Percentiles rank a stretch among this genome's conserved stretches.
Conservation (phyloP, 75 land plant species). For the Isoetes taiwanensis region DNA sequence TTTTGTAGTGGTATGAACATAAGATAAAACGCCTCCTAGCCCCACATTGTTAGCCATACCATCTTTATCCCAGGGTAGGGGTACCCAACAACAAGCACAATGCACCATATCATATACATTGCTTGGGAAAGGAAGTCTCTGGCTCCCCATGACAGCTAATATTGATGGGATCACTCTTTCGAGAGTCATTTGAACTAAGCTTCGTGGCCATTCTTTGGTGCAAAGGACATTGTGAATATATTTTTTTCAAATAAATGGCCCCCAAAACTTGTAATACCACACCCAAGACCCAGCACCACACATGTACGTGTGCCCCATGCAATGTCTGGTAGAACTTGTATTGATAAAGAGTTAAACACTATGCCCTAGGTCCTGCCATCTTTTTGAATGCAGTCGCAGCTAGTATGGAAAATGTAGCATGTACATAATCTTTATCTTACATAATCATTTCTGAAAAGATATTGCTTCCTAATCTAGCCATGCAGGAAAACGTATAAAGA, state of each 20-base stretch:
- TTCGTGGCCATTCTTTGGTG: constrained; percentile 33
- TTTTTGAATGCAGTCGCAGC: too few relatives aligned
- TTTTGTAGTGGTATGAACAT: too few relatives aligned
- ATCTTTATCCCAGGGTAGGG: constrained; percentile 30
- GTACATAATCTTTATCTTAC: too few relatives aligned
- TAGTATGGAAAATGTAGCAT: too few relatives aligned
- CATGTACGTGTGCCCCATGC: constrained; percentile 33
- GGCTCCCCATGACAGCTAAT: constrained; percentile 32
- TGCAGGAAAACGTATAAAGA: too few relatives aligned
- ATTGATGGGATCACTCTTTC: constrained; percentile 34
- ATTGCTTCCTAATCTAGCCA: too few relatives aligned
- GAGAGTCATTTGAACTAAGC: constrained; percentile 39
- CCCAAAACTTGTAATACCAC: constrained; percentile 46
- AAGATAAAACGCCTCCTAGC: too few relatives aligned
- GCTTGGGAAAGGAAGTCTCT: constrained; percentile 24
- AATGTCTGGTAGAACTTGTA: constrained; percentile 26
- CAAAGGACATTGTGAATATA: constrained; percentile 34
- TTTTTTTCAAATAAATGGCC: constrained; percentile 29
- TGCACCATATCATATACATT: constrained; percentile 25
- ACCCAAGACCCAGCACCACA: constrained; percentile 35
- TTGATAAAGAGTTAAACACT: too few relatives aligned
- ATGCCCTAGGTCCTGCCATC: too few relatives aligned
- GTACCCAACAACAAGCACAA: constrained; percentile 27
- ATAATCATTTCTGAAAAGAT: too few relatives aligned
- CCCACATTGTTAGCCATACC: too few relatives aligned